phyloP scores from a whole-genome alignment of 768 basidiomycete species.

The Paxillus ammoniavirescens region DNA sequence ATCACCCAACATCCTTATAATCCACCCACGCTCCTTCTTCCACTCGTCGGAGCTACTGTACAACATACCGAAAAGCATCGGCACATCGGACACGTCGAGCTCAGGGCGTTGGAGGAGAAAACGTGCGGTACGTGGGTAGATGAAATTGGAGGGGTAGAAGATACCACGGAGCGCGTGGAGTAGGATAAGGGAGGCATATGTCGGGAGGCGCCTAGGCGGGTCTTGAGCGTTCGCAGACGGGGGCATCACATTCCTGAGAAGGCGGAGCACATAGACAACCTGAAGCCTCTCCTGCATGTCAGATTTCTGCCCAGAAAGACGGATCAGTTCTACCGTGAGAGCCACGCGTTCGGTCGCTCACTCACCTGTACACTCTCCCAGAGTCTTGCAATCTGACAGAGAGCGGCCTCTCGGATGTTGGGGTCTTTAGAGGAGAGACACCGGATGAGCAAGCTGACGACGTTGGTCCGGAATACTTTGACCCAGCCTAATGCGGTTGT shows the following conservation, averaged over 20 bases:
- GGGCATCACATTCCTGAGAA: slow-evolving; percentile 18
- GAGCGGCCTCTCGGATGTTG: slow-evolving; percentile 57
- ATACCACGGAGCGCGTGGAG: slow-evolving; percentile 78
- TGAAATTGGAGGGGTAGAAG: slow-evolving; percentile 85
- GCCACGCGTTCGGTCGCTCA: not conserved
- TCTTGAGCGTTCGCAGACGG: slow-evolving; percentile 44
- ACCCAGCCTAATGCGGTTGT: slow-evolving; percentile 73
- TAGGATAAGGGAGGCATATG: slow-evolving; percentile 78
- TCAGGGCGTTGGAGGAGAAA: slow-evolving; percentile 89
- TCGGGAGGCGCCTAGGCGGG: slow-evolving; percentile 59
- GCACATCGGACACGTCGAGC: slow-evolving; percentile 80
- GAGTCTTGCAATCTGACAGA: slow-evolving; percentile 59
- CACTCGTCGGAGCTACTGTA: slow-evolving; percentile 78
- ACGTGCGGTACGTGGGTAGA: slow-evolving; percentile 81
- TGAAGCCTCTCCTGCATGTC: slow-evolving; percentile 80
- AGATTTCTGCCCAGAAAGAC: slow-evolving; percentile 38
- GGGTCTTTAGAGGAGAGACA: slow-evolving; percentile 66
- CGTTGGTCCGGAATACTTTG: slow-evolving; percentile 79
- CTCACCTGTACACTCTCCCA: slow-evolving; percentile 64
- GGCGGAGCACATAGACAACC: slow-evolving; percentile 65
- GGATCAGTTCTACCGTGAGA: not conserved
- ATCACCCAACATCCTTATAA: slow-evolving; percentile 77
- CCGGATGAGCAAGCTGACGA: slow-evolving; percentile 70
- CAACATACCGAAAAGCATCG: slow-evolving; percentile 86
- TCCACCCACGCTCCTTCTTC: slow-evolving; percentile 90